phyloP scores from a whole-genome alignment of 1,284 basidiomycete genomes.

The Athelia sp. region DNA sequence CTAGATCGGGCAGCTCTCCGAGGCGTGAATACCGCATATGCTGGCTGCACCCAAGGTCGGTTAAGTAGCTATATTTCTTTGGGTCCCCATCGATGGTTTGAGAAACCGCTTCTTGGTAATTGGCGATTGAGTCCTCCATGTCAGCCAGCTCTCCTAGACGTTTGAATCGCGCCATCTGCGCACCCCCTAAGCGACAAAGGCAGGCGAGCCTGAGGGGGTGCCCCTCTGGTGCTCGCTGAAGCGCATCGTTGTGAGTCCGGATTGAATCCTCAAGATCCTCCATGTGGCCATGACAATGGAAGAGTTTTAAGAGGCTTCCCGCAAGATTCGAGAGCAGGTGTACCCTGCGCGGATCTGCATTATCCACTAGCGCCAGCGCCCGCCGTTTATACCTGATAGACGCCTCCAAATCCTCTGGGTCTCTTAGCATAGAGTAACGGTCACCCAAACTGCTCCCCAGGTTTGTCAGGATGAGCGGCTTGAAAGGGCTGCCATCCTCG shows the following conservation, averaged over 20 bases:
- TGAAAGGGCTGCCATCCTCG: neutral
- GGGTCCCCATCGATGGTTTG: neutral
- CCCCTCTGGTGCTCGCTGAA: constrained; percentile 5
- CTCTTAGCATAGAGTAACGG: too few relatives aligned
- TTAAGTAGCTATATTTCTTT: neutral
- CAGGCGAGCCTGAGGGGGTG: constrained; percentile 1
- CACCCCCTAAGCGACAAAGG: constrained; percentile 6
- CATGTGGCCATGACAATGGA: too few relatives aligned
- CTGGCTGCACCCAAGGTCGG: neutral
- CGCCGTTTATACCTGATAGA: too few relatives aligned
- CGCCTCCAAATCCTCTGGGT: too few relatives aligned
- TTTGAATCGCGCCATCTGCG: constrained; percentile 5
- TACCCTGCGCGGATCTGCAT: too few relatives aligned
- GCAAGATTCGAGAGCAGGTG: too few relatives aligned
- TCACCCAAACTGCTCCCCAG: too few relatives aligned
- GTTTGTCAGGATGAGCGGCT: neutral
- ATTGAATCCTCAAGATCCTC: neutral
- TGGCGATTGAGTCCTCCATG: constrained; percentile 7
- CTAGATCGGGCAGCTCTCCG: constrained; percentile 1
- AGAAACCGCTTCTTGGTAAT: neutral
- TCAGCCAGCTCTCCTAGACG: constrained; percentile 6
- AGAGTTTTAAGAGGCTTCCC: too few relatives aligned
- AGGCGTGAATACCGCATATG: neutral
- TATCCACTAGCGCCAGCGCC: too few relatives aligned
- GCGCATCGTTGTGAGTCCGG: neutral